A percentile compares a stretch with the other conserved stretches of the same genome.
phyloP scores from a whole-genome alignment of 148 eudicot genomes.

The Cornus suecica region DNA sequence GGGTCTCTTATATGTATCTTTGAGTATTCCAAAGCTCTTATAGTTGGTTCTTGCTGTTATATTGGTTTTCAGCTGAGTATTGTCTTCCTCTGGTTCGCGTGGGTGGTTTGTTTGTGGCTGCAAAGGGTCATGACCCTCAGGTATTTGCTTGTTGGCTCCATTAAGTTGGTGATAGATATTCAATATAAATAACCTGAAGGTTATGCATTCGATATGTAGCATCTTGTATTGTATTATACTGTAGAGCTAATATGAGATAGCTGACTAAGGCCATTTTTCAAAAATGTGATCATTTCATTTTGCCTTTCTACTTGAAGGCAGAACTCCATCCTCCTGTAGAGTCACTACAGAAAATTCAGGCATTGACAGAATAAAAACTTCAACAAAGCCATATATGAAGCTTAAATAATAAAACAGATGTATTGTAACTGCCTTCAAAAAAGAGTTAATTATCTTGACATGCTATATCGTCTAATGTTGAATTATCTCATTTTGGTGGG shows the following conservation, averaged over 20 bases:
- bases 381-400: not conserved
- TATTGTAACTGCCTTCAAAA: not conserved
- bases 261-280: not conserved
- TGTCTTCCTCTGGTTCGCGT: conserved; percentile 92
- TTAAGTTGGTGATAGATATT: not conserved
- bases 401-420: not conserved
- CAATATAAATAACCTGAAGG: not conserved
- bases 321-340: not conserved
- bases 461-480: not conserved
- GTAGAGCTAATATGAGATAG: not conserved
- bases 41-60: conserved; percentile 9
- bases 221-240: not conserved
- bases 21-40: conserved; percentile 9
- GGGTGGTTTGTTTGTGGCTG: conserved; percentile 93
- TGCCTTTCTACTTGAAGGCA: not conserved
- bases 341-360: not conserved
- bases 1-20: not conserved
- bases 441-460: not conserved
- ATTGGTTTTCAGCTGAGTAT: conserved; percentile 65
- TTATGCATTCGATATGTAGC: not conserved
- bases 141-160: conserved; percentile 25
- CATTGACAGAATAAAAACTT: not conserved
- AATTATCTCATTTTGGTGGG: not conserved
- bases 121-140: conserved; percentile 93
- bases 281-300: not conserved